These are phyloP conservation scores for Dactylellina drechsleri DNA, from an alignment of 2,329 filamentous ascomycete genomes.

Conservation along the genomic window DNA sequence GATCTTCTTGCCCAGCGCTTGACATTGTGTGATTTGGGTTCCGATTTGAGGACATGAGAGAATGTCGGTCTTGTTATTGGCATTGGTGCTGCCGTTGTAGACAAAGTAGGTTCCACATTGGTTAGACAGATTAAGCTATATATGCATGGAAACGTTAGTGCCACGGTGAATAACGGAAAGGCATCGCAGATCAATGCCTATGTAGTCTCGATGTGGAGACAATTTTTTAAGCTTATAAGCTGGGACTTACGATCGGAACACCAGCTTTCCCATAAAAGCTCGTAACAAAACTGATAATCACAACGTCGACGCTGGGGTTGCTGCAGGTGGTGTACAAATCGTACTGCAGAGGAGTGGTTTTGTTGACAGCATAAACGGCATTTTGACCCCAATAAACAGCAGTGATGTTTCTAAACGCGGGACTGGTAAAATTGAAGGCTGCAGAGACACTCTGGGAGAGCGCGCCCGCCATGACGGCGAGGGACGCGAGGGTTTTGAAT, in stretches of 20 bases:
- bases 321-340: constrained; percentile 39
- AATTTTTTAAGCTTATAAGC: background rate
- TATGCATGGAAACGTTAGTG: constrained; percentile 13
- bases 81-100: constrained; percentile 19
- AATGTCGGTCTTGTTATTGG: constrained; percentile 41
- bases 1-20: constrained; percentile 74
- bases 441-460: constrained; percentile 1
- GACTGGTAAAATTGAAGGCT: constrained; percentile 4
- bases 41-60: constrained; percentile 42
- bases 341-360: constrained; percentile 6
- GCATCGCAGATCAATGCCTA: constrained; percentile 7
- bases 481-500: constrained; percentile 35
- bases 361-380: constrained; percentile 11
- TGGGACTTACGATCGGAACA: constrained; percentile 32
- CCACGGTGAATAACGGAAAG: constrained; percentile 7
- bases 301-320: constrained; percentile 36
- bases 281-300: constrained; percentile 46
- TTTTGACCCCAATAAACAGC: constrained; percentile 53
- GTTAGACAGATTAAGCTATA: constrained; percentile 49
- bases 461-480: constrained; percentile 28
- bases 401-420: constrained; percentile 30
- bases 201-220: background rate
- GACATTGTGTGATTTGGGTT: constrained; percentile 66
- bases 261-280: constrained; percentile 42
- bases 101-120: constrained; percentile 29